Evolutionary conservation across 2,329 filamentous ascomycete species (phyloP).

Genomic region (Setomelanomma holmii): DNA sequence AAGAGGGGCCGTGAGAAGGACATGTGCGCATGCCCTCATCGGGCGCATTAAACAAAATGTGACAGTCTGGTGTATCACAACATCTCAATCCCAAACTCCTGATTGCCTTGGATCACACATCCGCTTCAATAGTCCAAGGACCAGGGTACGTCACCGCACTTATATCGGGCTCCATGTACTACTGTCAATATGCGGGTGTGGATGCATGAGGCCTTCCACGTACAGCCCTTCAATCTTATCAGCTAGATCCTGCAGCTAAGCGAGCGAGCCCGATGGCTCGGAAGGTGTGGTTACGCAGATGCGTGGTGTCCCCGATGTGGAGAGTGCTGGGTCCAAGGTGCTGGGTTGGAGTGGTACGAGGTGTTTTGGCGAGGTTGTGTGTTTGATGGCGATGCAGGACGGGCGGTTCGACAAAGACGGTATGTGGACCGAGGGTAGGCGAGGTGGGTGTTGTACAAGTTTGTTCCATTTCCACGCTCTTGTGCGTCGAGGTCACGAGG

Average conservation of each 20-base stretch:
- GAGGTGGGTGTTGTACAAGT: neutral
- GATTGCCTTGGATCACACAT: neutral
- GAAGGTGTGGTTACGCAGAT: neutral
- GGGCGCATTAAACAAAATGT: neutral
- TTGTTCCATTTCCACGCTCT: neutral
- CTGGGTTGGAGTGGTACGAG: neutral
- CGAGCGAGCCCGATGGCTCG: neutral
- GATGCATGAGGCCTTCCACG: neutral
- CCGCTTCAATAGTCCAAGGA: neutral
- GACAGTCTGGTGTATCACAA: neutral
- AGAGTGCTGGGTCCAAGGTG: neutral
- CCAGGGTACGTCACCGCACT: neutral
- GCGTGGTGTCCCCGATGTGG: neutral
- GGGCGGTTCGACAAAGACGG: neutral
- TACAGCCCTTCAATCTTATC: neutral
- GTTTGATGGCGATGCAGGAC: neutral
- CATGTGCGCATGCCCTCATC: neutral
- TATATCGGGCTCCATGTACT: neutral
- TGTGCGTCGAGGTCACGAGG: neutral
- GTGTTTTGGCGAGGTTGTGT: neutral
- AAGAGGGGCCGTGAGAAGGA: neutral
- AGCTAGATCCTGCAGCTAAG: constrained; percentile 1
- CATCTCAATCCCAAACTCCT: neutral
- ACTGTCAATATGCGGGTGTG: neutral
- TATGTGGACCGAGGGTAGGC: neutral